Evolutionary conservation across 2,329 filamentous ascomycete genomes (phyloP).

Genomic region (Botrytis elliptica): DNA sequence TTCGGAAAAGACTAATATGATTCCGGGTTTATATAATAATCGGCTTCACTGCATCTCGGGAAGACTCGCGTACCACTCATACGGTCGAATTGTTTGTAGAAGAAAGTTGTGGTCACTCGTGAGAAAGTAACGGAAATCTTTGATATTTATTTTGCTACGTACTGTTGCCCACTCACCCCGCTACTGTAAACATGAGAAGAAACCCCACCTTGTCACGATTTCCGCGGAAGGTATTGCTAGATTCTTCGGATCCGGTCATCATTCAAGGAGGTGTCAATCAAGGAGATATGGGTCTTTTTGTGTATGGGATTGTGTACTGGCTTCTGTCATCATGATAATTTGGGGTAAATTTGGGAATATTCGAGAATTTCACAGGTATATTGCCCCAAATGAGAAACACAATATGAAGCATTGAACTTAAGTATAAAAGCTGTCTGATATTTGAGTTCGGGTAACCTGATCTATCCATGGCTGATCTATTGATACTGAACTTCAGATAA

Average conservation of each 20-base stretch:
- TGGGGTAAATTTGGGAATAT: neutral
- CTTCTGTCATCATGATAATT: neutral
- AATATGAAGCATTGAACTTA: neutral
- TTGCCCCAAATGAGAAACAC: neutral
- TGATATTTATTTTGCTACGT: slow-evolving; percentile 15
- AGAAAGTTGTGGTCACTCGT: neutral
- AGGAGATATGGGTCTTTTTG: neutral
- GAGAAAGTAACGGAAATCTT: neutral
- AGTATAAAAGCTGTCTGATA: slow-evolving; percentile 17
- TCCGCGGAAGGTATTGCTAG: neutral
- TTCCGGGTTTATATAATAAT: neutral
- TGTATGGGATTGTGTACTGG: neutral
- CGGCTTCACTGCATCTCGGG: slow-evolving; percentile 19
- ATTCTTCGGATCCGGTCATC: slow-evolving; percentile 10
- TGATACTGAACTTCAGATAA: slow-evolving; percentile 18
- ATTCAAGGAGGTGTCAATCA: neutral
- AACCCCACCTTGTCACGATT: slow-evolving; percentile 15
- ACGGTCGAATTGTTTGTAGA: slow-evolving; percentile 3
- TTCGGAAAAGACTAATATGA: neutral
- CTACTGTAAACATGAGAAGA: slow-evolving; percentile 8
- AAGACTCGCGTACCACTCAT: slow-evolving; percentile 21
- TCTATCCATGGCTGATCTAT: slow-evolving; percentile 11
- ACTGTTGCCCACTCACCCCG: slow-evolving; percentile 5
- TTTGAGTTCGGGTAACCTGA: slow-evolving; percentile 12
- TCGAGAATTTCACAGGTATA: neutral